Evolutionary conservation across 179 eudicot species (phyloP).

Genomic region (Camellia oleifera): DNA sequence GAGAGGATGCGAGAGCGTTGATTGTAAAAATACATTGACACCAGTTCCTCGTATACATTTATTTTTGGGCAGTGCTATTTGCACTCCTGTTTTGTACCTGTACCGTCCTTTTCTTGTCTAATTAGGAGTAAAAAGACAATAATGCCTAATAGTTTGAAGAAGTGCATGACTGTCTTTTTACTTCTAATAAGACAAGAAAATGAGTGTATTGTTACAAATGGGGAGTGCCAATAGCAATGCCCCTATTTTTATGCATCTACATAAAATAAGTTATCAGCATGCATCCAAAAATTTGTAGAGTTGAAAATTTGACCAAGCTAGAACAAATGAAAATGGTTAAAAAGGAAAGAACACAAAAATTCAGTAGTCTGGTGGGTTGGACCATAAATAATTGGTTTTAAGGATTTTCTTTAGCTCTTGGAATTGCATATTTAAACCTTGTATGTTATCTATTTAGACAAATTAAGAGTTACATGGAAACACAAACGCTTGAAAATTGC

Average conservation of each 20-base stretch:
- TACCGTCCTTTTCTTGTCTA: too few species aligned
- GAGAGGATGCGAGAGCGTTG: background rate
- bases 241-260: background rate
- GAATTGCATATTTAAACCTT: background rate
- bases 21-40: background rate
- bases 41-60: background rate
- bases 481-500: background rate
- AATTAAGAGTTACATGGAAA: background rate
- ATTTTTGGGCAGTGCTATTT: too few species aligned
- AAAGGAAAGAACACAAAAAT: background rate
- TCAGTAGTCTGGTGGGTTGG: background rate
- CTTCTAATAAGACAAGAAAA: too few species aligned
- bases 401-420: background rate
- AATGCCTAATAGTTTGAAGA: too few species aligned
- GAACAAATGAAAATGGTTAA: background rate
- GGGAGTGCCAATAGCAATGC: too few species aligned
- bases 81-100: too few species aligned
- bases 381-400: background rate
- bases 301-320: background rate
- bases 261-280: background rate
- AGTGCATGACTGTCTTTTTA: too few species aligned
- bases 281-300: background rate
- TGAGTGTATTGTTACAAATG: too few species aligned
- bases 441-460: background rate
- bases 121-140: too few species aligned